Conservation (phyloP, 495 filamentous ascomycete species). For the Xylaria palmicola region DNA sequence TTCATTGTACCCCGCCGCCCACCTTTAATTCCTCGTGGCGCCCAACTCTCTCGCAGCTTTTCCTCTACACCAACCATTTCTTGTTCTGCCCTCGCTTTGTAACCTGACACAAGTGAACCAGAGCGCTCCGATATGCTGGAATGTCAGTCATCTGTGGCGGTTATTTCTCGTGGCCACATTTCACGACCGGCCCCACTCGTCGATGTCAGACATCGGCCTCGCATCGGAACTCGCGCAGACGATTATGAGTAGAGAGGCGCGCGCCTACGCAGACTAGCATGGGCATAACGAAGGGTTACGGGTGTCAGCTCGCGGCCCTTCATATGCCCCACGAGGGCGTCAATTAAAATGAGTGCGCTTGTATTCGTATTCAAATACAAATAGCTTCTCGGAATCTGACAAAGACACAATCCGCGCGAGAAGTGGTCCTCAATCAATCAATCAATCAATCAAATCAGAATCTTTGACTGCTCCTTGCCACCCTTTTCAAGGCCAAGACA, state of each 20-base stretch:
- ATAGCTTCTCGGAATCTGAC: background rate
- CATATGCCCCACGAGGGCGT: background rate
- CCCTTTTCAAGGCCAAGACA: background rate
- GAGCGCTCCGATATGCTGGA: background rate
- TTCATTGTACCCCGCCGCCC: background rate
- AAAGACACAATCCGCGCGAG: background rate
- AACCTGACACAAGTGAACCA: background rate
- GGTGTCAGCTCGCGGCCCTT: background rate
- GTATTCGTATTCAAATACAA: background rate
- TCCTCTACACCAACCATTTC: constrained; percentile 14
- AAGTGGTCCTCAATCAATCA: background rate
- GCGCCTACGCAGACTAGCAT: background rate
- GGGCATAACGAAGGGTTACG: background rate
- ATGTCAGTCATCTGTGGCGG: constrained; percentile 6
- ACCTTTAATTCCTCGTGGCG: background rate
- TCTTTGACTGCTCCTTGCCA: background rate
- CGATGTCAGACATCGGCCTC: too few relatives aligned
- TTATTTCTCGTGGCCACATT: constrained; percentile 4
- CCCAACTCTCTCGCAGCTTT: background rate
- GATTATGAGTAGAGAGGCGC: background rate
- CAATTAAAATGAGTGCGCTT: constrained; percentile 8
- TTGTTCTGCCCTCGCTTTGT: background rate
- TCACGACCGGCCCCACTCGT: background rate
- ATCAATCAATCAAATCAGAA: background rate
- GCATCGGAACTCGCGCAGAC: background rate